Conservation (phyloP, 2,329 filamentous ascomycete genomes). For the Trichoderma oligosporum region DNA sequence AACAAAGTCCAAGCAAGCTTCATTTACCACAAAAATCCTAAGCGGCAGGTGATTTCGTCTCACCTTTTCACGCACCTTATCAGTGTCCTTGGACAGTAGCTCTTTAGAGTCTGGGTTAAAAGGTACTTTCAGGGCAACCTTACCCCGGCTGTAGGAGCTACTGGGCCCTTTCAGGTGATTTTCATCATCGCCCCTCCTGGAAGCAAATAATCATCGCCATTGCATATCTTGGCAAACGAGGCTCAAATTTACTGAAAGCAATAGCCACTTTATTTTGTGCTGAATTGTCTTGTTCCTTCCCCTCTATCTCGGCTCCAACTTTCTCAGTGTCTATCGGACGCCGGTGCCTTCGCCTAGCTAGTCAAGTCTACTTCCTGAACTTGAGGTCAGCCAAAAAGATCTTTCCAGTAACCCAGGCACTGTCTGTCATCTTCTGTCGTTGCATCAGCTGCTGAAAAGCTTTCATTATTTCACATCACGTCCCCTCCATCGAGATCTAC, state of each 20-base stretch:
- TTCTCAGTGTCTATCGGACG: not conserved
- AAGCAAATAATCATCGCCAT: not conserved
- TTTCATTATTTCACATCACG: not conserved
- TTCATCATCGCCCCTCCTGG: not conserved
- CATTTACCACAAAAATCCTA: not conserved
- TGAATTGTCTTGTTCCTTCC: conserved; percentile 6
- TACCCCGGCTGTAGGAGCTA: conserved; percentile 9
- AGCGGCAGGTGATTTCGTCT: not conserved
- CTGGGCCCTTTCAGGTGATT: not conserved
- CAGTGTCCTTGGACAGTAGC: not conserved
- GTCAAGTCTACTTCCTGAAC: not conserved
- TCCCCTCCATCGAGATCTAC: not conserved
- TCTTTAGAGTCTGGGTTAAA: not conserved
- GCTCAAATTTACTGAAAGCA: not conserved
- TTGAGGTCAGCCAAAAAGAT: not conserved
- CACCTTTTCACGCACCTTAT: not conserved
- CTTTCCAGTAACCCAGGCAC: not conserved
- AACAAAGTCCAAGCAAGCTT: not conserved
- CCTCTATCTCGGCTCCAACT: not conserved
- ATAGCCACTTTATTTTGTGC: not conserved
- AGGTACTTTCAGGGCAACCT: conserved; percentile 11
- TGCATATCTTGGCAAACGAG: not conserved
- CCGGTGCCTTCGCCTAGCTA: no score
- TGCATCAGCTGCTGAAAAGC: not conserved
- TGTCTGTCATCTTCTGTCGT: not conserved